A percentile compares a stretch with the other conserved stretches of the same genome.
Conservation (phyloP, 2,329 filamentous ascomycete genomes). For the Aspergillus transmontanensis region DNA sequence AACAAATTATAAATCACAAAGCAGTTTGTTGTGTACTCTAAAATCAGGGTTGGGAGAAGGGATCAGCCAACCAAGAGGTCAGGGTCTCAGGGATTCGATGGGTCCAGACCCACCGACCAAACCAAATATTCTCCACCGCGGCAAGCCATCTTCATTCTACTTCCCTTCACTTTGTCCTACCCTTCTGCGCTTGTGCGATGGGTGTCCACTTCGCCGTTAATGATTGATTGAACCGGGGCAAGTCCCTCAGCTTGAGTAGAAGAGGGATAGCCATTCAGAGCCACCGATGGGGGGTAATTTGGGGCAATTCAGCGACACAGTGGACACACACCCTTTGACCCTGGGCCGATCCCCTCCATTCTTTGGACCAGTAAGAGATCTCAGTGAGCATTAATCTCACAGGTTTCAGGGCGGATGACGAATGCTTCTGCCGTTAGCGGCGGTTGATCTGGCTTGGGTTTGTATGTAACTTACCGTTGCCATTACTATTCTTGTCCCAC, state of each 20-base stretch:
- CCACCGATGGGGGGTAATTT: not conserved
- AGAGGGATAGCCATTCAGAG: not conserved
- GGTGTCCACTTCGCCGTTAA: slow-evolving; percentile 4
- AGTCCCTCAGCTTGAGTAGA: not conserved
- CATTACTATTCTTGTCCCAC: not conserved
- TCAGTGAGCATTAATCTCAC: slow-evolving; percentile 12
- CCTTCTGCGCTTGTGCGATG: not conserved
- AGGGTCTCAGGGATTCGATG: slow-evolving; percentile 4
- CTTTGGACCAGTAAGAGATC: slow-evolving; percentile 8
- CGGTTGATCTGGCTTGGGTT: not conserved
- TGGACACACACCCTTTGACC: slow-evolving; percentile 1
- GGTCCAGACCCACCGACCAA: slow-evolving; percentile 8
- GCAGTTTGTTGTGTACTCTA: not conserved
- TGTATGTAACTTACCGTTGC: slow-evolving; percentile 5
- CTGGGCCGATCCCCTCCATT: slow-evolving; percentile 15
- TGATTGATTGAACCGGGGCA: slow-evolving; percentile 4
- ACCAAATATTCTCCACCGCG: slow-evolving; percentile 11
- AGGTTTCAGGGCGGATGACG: slow-evolving; percentile 16
- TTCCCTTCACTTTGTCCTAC: not conserved
- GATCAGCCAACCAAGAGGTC: slow-evolving; percentile 8
- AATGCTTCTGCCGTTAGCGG: slow-evolving; percentile 2
- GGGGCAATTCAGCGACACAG: not conserved
- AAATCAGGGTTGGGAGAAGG: not conserved
- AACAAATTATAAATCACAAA: not conserved
- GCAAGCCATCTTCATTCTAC: slow-evolving; percentile 16